phyloP scores from a whole-genome alignment of 208 protist species.

The Leishmania lainsoni region DNA sequence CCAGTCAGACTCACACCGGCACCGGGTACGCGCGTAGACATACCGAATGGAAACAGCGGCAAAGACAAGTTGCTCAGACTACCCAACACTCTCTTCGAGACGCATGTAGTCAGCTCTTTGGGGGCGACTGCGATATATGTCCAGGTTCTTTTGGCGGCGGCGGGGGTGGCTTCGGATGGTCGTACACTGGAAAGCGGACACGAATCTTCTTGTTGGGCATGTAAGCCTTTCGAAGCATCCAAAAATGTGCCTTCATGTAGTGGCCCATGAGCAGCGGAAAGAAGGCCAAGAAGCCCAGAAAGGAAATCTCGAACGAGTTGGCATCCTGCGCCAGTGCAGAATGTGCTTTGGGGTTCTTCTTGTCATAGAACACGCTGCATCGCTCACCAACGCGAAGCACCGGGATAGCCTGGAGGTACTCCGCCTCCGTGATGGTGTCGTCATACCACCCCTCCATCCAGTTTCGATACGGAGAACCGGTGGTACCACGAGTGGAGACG shows the following conservation, averaged over 20 bases:
- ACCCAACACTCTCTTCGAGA: neutral
- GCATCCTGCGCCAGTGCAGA: slow-evolving; percentile 85
- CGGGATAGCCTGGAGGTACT: slow-evolving; percentile 90
- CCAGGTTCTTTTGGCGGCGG: slow-evolving; percentile 44
- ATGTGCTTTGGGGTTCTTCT: slow-evolving; percentile 68
- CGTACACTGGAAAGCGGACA: slow-evolving; percentile 66
- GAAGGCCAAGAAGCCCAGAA: slow-evolving; percentile 73
- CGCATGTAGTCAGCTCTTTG: slow-evolving; percentile 28
- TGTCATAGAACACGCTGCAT: slow-evolving; percentile 88
- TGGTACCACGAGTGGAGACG: slow-evolving; percentile 78
- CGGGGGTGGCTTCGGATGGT: slow-evolving; percentile 55
- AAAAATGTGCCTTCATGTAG: slow-evolving; percentile 82
- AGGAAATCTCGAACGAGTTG: slow-evolving; percentile 88
- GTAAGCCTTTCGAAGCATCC: slow-evolving; percentile 79
- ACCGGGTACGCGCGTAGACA: neutral
- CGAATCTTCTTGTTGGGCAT: slow-evolving; percentile 82
- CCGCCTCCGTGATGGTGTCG: slow-evolving; percentile 87
- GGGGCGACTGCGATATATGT: slow-evolving; percentile 63
- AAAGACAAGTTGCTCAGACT: neutral
- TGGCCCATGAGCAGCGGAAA: slow-evolving; percentile 87
- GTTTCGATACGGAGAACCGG: slow-evolving; percentile 79
- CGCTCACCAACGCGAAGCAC: slow-evolving; percentile 78
- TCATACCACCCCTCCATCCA: slow-evolving; percentile 82
- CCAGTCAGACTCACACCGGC: neutral
- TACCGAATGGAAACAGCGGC: neutral